Base-by-base conservation (phyloP, 345 rosid species). In the Dimocarpus longan region DNA sequence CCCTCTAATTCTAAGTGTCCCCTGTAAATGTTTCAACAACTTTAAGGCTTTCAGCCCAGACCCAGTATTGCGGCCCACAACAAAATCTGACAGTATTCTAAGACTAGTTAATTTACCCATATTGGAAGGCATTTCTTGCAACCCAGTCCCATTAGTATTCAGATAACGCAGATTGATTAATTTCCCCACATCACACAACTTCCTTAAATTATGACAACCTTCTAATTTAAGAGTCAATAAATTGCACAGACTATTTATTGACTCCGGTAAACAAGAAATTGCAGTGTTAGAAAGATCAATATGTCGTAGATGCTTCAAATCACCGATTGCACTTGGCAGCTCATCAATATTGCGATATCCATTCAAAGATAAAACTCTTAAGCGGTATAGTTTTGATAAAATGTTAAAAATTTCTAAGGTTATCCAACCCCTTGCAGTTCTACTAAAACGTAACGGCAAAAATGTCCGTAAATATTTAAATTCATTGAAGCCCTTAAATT, bases 161-260 rank as follows among this genome's bases (percentile, higher is more conserved):
- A 75, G 79, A 67, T 48, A 21, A 7, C 19, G 75, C 10, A 80
- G 9, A 11, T 80, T 80, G 75, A 68, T 37, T 32, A 75, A 12
- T 19, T 74, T 80, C 5, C 71, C 79, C 8, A 75, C 22, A n/a
- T 65, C 50, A 67, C 70, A 77, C n/a, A 75, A 8, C 22, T 69
- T 62, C 24, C 5, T 50, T 12, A 80, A 66, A 0, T 10, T 10
- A 7, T 0, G 0, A 50, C 79, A 75, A 3, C 40, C 4, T 18
- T 13, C 6, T 44, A 80, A 19, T 2, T 13, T 2, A 60, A 80
- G 59, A 6, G 68, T 64, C 2, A 52, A 26, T 6, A 80, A 40
- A 62, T 70, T 75, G 59, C 16, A 70, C 21, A 80, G 67, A 1
- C 16, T 28, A 37, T 42, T 11, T 5, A 80, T 12, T 10, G 54